Conservation (phyloP, 177 flowering plant species). For the Vitis hybrid region DNA sequence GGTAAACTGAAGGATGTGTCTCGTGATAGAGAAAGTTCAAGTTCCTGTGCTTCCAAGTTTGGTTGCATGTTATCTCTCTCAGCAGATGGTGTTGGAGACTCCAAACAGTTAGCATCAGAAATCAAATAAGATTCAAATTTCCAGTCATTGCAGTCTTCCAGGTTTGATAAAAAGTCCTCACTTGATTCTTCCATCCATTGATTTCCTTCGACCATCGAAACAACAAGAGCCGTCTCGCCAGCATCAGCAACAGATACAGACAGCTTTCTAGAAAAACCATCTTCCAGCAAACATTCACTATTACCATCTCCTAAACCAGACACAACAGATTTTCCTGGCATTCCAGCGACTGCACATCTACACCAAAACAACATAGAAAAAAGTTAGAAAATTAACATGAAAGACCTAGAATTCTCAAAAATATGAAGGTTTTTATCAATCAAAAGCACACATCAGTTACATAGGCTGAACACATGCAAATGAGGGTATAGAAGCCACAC, state of each 20-base stretch:
- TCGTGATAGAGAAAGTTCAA: slow-evolving; percentile 36
- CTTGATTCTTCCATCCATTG: slow-evolving; percentile 27
- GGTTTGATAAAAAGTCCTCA: slow-evolving; percentile 19
- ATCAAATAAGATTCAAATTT: slow-evolving; percentile 12
- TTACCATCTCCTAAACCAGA: slow-evolving; percentile 21
- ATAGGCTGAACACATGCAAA: not conserved
- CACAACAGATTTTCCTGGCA: slow-evolving; percentile 28
- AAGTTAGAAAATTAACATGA: not conserved
- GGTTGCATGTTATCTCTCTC: slow-evolving; percentile 20
- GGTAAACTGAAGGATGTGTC: slow-evolving; percentile 26
- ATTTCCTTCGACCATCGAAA: slow-evolving; percentile 63
- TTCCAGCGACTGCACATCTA: slow-evolving; percentile 55
- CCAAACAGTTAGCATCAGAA: slow-evolving; percentile 12
- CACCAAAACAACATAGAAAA: slow-evolving; percentile 9
- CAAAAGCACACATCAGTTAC: not conserved
- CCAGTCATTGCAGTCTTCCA: slow-evolving; percentile 19
- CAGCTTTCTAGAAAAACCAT: slow-evolving; percentile 51
- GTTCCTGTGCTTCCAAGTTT: slow-evolving; percentile 24
- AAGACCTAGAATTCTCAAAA: not conserved
- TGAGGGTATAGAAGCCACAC: not conserved
- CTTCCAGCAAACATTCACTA: slow-evolving; percentile 28
- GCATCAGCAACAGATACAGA: slow-evolving; percentile 81
- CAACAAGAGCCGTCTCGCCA: slow-evolving; percentile 93
- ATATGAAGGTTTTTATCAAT: not conserved
- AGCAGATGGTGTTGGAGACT: slow-evolving; percentile 14